These are phyloP conservation scores for Aquilaria malaccensis DNA, from an alignment of 345 rosid genomes.

Conservation along the genomic window DNA sequence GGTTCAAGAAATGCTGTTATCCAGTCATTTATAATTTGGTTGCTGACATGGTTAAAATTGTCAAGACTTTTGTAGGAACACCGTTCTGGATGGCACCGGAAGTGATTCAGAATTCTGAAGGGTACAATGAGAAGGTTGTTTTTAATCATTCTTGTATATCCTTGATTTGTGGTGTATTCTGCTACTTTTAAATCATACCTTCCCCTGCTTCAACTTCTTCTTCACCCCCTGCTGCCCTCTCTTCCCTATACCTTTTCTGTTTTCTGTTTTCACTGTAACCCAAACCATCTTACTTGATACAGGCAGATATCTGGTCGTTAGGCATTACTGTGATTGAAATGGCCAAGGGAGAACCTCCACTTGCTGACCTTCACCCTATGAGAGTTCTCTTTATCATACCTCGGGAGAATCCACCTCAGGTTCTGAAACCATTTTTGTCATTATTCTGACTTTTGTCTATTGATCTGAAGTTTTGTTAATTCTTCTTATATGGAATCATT, in stretches of 20 bases:
- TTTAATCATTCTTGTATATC: not conserved
- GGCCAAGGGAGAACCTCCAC: slow-evolving; percentile 99
- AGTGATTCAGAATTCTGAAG: slow-evolving; percentile 97
- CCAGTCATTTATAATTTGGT: not conserved
- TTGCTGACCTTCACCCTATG: slow-evolving; percentile 99
- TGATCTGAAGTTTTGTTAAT: slow-evolving; percentile 8
- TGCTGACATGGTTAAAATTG: slow-evolving; percentile 37
- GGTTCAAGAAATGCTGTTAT: slow-evolving; percentile 9
- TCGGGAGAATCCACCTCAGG: slow-evolving; percentile 99
- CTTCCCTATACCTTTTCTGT: slow-evolving; percentile 8
- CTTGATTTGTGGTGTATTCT: slow-evolving; percentile 14
- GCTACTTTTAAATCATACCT: slow-evolving; percentile 4
- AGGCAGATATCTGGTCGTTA: slow-evolving; percentile 99
- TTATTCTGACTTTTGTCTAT: slow-evolving; percentile 14
- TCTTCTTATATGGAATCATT: slow-evolving; percentile 15
- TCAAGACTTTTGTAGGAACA: slow-evolving; percentile 98
- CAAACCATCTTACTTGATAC: slow-evolving; percentile 22
- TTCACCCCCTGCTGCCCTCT: slow-evolving; percentile 6
- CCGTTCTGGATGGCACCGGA: slow-evolving; percentile 99
- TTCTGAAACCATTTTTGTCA: slow-evolving; percentile 24
- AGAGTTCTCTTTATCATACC: slow-evolving; percentile 99
- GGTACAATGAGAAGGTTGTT: slow-evolving; percentile 92
- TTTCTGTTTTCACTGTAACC: slow-evolving; percentile 1
- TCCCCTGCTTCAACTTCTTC: slow-evolving; percentile 1
- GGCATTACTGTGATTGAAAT: slow-evolving; percentile 98